Base-by-base conservation (phyloP, 1,284 basidiomycete genomes). In the Cutaneotrichosporon daszewskae region DNA sequence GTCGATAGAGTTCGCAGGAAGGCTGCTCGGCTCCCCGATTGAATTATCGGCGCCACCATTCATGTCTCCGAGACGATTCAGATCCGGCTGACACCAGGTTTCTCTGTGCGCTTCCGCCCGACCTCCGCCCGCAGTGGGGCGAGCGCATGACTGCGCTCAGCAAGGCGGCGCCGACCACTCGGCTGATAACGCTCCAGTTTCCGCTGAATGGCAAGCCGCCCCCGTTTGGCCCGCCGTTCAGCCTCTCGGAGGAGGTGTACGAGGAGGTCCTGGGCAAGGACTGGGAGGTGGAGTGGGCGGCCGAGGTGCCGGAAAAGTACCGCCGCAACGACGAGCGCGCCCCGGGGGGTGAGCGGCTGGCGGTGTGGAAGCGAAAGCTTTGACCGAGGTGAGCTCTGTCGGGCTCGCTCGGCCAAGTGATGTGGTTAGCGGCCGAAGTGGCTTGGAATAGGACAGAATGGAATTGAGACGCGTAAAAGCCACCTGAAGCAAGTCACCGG, bases 101-200 rank as follows among this genome's bases (percentile, higher is more conserved):
- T 66, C 83, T 85, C 51, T 81, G 82, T 27, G 82, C 83, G 0
- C 79, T 85, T 12, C 77, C 78, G 0, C 83, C 81, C 0, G 54
- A 66, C 2, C 71, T 71, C 16, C 75, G 83, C 10, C 37, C 55
- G 0, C 71, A 75, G 17, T 85, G 83, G 83, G 81, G 77, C 2
- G 50, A 57, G 13, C 74, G 80, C 51, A 81, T 86, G 72, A 62
- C 68, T 5, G 60, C 67, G 11, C 65, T 87, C 18, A 63, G 83
- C 42, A 80, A 78, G 47, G 73, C 77, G 3, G 77, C 79, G 0
- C 79, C 80, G 3, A 75, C 75, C 44, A 52, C 62, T 1, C 54
- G 49, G 19, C 76, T 86, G 22, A 78, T 87, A 54, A 79, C 80
- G 0, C 64, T 79, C 25, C 66, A 76, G 48, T 79, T 64, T 57